phyloP scores from a whole-genome alignment of 2,329 filamentous ascomycete species.

The Ophiostoma sp. region DNA sequence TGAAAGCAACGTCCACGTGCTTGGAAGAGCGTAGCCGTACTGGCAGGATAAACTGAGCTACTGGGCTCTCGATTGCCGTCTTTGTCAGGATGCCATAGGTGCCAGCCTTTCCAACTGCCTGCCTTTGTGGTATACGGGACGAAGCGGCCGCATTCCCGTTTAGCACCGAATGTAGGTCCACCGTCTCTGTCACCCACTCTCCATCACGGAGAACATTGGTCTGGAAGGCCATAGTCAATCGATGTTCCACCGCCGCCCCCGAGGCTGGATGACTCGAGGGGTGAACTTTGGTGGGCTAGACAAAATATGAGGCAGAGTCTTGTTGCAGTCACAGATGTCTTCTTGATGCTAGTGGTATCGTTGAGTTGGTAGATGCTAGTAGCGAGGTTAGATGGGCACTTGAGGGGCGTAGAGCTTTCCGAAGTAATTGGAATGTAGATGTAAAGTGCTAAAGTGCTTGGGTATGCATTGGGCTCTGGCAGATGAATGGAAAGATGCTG shows the following conservation, averaged over 20 bases:
- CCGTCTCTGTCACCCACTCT: conserved; percentile 52
- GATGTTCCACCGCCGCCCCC: conserved; percentile 17
- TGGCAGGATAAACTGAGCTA: conserved; percentile 70
- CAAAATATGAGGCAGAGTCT: background rate
- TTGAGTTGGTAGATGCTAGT: background rate
- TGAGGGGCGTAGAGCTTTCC: too few relatives aligned
- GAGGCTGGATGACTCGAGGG: background rate
- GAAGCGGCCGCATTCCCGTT: conserved; percentile 32
- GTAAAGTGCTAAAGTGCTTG: too few relatives aligned
- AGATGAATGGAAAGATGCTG: too few relatives aligned
- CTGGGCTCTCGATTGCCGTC: conserved; percentile 70
- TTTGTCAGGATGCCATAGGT: conserved; percentile 67
- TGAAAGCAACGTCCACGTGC: conserved; percentile 77
- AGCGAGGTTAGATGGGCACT: background rate
- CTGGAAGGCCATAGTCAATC: conserved; percentile 45
- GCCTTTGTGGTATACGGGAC: conserved; percentile 30
- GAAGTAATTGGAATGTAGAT: too few relatives aligned
- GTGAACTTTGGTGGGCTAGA: background rate
- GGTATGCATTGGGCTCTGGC: too few relatives aligned
- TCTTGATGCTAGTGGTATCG: too few relatives aligned
- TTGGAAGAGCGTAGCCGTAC: conserved; percentile 65
- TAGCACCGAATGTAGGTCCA: conserved; percentile 33
- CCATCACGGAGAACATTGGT: conserved; percentile 50
- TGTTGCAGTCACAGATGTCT: background rate
- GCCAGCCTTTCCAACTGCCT: conserved; percentile 28